Evolutionary conservation across 768 basidiomycete species (phyloP), one percentile per base, ranked within the genome.

Genomic region (Clitopilus passeckerianus): DNA sequence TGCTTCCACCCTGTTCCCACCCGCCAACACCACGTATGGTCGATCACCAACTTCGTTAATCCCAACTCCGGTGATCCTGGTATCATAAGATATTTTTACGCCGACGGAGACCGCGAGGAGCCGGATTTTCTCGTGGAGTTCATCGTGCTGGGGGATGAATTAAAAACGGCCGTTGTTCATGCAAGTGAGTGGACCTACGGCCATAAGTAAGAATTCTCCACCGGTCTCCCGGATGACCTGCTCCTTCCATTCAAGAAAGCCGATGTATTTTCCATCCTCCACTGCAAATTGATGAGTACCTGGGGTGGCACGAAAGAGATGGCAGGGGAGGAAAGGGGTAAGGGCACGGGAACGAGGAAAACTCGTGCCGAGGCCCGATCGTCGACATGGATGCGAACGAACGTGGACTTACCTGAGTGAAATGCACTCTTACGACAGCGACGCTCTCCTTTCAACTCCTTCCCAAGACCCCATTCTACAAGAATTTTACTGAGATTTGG

Each of bases 401-500:
- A 33, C 27, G 44, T n/a, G 20, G 18, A 71, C 75, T 68, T 58
- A 77, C 77, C 57, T 37, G 72, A 70, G 58, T 71, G 67, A 58
- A 77, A 74, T 14, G 68, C 68, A 53, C 71, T 70, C 44, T 72
- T 73, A 52, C 71, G 68, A 54, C 73, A 74, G 34, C 67, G 69
- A 33, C 63, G 59, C 34, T 75, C 74, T 30, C 66, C 68, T 24
- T 66, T 65, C 9, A 84, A 68, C 35, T 76, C 71, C 6, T 77
- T 72, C 23, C 70, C 71, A n/a, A 83, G 69, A 1, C 80, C 80
- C 82, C 83, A 85, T 60, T 77, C 74, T 34, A 73, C 69, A 8
- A 85, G 66, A 16, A 84, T 75, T 64, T 80, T 80, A 34, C 76
- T 77, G 44, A 82, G 69, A 58, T 84, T 84, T 22, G 83, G 83